Percentiles rank a stretch among this genome's conserved stretches.
These are phyloP conservation scores for Mycena capillaripes DNA, from an alignment of 768 basidiomycete species.

Conservation along the genomic window DNA sequence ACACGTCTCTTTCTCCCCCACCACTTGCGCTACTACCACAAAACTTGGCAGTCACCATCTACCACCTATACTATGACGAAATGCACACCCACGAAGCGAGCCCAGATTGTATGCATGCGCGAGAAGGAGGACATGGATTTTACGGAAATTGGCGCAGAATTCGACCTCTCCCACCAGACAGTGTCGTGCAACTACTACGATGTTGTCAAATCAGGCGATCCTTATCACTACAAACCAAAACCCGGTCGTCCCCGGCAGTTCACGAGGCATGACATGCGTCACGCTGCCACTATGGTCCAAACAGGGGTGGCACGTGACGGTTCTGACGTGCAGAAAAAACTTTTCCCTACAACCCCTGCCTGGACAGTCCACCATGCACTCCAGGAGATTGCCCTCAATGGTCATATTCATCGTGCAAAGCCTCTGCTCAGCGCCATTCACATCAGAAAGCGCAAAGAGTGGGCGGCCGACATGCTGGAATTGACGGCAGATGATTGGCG, in stretches of 20 bases:
- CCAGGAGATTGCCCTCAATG: background rate
- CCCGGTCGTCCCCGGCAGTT: background rate
- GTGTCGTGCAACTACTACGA: slow-evolving; percentile 1
- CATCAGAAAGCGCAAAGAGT: slow-evolving; percentile 55
- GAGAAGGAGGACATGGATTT: slow-evolving; percentile 13
- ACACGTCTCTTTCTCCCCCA: background rate
- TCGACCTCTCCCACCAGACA: background rate
- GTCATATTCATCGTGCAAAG: slow-evolving; percentile 1
- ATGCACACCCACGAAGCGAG: slow-evolving; percentile 15
- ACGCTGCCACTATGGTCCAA: background rate
- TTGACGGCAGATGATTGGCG: slow-evolving; percentile 33
- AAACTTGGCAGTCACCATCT: background rate
- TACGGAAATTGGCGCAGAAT: background rate
- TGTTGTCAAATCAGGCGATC: background rate
- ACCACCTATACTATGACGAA: background rate
- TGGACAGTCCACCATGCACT: background rate
- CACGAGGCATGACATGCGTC: background rate
- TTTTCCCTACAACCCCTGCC: background rate
- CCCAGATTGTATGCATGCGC: background rate
- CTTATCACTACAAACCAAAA: background rate
- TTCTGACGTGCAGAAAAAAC: background rate
- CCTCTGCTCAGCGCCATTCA: slow-evolving; percentile 47
- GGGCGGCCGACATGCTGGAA: background rate
- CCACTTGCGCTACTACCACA: background rate
- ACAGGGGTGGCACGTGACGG: background rate